Base-by-base conservation (phyloP, 2,329 filamentous ascomycete genomes). In the Dryadomyces sulphureus region DNA sequence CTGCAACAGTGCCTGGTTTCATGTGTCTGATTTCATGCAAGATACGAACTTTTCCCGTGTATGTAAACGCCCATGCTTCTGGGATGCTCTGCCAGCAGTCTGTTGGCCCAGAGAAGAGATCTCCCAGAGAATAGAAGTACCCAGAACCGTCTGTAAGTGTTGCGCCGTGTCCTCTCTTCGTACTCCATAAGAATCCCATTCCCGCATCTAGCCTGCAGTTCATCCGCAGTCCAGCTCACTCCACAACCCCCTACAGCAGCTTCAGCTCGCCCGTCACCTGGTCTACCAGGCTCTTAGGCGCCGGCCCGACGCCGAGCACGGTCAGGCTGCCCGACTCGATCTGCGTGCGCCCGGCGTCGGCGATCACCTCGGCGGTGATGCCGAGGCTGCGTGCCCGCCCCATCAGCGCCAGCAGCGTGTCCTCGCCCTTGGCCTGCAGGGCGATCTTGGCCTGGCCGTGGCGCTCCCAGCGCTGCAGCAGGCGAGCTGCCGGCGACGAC, bases 321-420 rank as follows among this genome's bases (percentile, higher is more conserved):
- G 92, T 98, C 61, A 86, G 75, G 62, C 88, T 95, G 17, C 92
- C 90, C 38, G 84, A 80, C 45, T 88, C 89, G 62, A 98, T 96
- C 74, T 98, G 92, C 40, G 92, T 98, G 50, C 92, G 77, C 14
- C 92, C 92, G n/a, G 92, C 92, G 65, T 98, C 92, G 57, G 85
- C 81, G 54, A 98, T 90, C 45, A 94, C 79, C 61, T 90, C 83
- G 45, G 90, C 87, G 50, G 87, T 89, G 49, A 98, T 64, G 1
- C 92, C 90, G 48, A 95, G 61, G 59, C 81, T 86, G 51, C 86
- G 73, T 3, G 92, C 92, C 61, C 82, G 79, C 45, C 80, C 84
- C 65, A 89, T 81, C 54, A 84, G 64, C 51, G 68, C 66, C 50
- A 92, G 65, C 54, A 93, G 65, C 59, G 93, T 86, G 32, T 93